Evolutionary conservation across 163 green algal genomes (phyloP).

Genomic region (Chlamydomonas reinhardtii): DNA sequence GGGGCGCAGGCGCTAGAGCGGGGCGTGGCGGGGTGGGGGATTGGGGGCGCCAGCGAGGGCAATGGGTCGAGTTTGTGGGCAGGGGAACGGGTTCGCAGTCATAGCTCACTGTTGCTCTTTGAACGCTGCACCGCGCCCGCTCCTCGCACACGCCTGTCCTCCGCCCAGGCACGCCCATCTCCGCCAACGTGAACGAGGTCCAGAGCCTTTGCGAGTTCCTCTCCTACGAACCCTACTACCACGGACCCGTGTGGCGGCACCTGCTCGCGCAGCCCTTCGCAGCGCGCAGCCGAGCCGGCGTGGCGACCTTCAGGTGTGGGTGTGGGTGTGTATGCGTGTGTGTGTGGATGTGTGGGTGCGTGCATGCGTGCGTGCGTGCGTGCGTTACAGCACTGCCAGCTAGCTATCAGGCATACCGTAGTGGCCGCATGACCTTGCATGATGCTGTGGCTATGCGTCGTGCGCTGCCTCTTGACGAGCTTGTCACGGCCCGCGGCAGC

Average conservation of each 20-base stretch:
- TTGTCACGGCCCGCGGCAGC: no score
- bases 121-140: no score
- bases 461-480: no score
- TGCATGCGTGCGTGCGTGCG: background rate
- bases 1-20: background rate
- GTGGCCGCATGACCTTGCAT: no score
- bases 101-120: no score
- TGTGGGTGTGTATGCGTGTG: no score
- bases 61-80: no score
- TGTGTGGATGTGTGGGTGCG: background rate
- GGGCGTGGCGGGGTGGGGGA: background rate
- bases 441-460: no score
- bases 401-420: no score
- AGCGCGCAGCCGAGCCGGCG: background rate
- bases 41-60: no score
- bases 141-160: background rate
- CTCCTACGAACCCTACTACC: constrained; percentile 56
- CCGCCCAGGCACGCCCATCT: constrained; percentile 64
- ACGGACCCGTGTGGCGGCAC: constrained; percentile 48
- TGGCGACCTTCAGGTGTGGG: constrained; percentile 33
- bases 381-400: no score
- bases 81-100: no score
- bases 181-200: constrained; percentile 60
- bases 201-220: constrained; percentile 75
- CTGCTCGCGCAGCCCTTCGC: constrained; percentile 53